Conservation (phyloP, 129 eudicot species). For the Ambrosia trifida region DNA sequence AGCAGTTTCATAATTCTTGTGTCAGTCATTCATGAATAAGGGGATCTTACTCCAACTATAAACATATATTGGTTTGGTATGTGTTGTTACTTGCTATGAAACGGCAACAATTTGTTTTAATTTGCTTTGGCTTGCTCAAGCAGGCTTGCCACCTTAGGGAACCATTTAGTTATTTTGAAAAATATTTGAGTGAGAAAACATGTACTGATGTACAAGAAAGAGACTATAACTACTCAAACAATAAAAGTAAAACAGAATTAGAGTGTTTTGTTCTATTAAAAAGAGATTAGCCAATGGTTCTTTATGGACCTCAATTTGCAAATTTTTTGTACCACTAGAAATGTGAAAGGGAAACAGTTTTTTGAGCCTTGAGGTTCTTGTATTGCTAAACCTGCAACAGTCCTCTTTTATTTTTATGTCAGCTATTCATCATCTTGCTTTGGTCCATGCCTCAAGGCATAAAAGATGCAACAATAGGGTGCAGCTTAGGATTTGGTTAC, state of each 20-base stretch:
- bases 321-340: neutral
- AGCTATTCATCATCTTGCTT: too few species aligned
- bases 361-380: neutral
- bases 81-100: neutral
- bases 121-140: neutral
- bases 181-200: neutral
- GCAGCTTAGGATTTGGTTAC: too few species aligned
- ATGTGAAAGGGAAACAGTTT: neutral
- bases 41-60: neutral
- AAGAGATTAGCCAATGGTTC: neutral
- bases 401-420: neutral
- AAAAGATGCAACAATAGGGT: too few species aligned
- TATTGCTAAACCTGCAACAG: neutral
- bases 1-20: too few species aligned
- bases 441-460: too few species aligned
- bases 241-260: neutral
- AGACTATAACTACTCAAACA: neutral
- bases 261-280: neutral
- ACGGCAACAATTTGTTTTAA: neutral
- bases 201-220: neutral
- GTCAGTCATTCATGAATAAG: neutral
- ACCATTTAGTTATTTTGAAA: neutral
- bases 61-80: neutral
- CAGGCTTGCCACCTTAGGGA: neutral
- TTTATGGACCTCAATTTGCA: neutral